Percentiles rank a stretch among this genome's conserved stretches.
Conservation (phyloP, 345 rosid species). For the Citrus glauca region DNA sequence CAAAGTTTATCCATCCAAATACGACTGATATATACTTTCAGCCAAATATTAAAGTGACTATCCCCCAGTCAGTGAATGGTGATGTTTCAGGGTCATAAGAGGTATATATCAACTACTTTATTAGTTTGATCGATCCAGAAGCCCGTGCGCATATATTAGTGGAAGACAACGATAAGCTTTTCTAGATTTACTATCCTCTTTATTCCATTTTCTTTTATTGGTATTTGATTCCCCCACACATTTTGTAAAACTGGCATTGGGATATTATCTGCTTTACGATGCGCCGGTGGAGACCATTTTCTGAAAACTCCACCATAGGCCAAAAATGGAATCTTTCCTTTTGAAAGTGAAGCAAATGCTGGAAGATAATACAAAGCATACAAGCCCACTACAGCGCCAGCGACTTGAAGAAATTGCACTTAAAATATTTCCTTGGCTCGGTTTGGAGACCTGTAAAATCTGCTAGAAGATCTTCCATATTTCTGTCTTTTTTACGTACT, state of each 20-base stretch:
- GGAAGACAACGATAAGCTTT: not conserved
- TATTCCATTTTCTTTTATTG: not conserved
- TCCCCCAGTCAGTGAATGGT: too few relatives aligned
- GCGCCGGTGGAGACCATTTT: not conserved
- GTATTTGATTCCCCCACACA: not conserved
- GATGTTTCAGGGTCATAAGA: not conserved
- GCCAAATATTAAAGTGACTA: too few relatives aligned
- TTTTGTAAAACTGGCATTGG: not conserved
- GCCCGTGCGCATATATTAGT: not conserved
- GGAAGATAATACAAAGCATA: not conserved
- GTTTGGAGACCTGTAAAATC: not conserved
- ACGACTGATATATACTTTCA: too few relatives aligned
- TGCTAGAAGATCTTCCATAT: not conserved
- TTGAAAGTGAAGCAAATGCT: not conserved
- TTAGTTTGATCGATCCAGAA: not conserved
- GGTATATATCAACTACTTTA: not conserved
- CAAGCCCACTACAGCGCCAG: not conserved
- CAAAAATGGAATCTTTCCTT: not conserved
- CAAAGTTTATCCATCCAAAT: too few relatives aligned
- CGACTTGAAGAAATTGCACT: not conserved
- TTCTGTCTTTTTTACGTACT: not conserved
- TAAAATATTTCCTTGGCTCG: not conserved
- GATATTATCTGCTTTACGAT: not conserved
- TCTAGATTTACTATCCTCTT: not conserved
- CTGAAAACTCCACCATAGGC: not conserved